Percentiles rank a stretch among this genome's conserved stretches.
Evolutionary conservation across 1,284 basidiomycete species (phyloP).

Genomic region (Trametes sp.): DNA sequence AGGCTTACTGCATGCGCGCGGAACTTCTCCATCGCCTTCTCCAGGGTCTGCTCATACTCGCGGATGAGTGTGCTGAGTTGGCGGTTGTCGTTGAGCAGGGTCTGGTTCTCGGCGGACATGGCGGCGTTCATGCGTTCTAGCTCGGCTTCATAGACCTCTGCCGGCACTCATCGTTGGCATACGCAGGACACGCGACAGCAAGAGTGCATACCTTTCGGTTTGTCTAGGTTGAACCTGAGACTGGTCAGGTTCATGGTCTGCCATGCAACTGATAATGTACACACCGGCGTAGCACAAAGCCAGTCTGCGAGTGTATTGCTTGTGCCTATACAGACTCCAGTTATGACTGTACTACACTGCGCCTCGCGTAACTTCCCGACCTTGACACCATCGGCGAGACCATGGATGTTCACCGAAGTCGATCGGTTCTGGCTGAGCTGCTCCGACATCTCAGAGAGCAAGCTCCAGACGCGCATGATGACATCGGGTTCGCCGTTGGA

Average conservation of each 20-base stretch:
- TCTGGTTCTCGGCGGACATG: constrained; percentile 87
- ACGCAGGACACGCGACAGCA: background rate
- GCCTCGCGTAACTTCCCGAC: no score
- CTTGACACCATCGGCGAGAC: constrained; percentile 82
- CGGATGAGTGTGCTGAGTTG: constrained; percentile 90
- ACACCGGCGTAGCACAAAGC: constrained; percentile 89
- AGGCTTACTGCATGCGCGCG: constrained; percentile 90
- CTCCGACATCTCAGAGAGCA: constrained; percentile 83
- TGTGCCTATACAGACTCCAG: constrained; percentile 53
- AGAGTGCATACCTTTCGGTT: constrained; percentile 73
- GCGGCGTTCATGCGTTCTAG: constrained; percentile 89
- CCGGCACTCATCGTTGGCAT: background rate
- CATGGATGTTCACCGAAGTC: constrained; percentile 62
- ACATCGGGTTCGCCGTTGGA: constrained; percentile 60
- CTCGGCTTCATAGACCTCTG: constrained; percentile 93
- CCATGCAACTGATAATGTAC: constrained; percentile 32
- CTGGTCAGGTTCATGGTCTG: constrained; percentile 9
- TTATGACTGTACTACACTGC: background rate
- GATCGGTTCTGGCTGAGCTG: constrained; percentile 85
- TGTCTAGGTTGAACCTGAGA: constrained; percentile 87
- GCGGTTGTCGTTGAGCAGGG: constrained; percentile 93
- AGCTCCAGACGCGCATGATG: constrained; percentile 66
- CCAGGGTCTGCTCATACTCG: constrained; percentile 96
- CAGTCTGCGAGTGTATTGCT: constrained; percentile 78
- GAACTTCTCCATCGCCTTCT: constrained; percentile 95